Evolutionary conservation across 371 early-diverging fungal genomes (phyloP).

Genomic region (Fennellomyces sp.): DNA sequence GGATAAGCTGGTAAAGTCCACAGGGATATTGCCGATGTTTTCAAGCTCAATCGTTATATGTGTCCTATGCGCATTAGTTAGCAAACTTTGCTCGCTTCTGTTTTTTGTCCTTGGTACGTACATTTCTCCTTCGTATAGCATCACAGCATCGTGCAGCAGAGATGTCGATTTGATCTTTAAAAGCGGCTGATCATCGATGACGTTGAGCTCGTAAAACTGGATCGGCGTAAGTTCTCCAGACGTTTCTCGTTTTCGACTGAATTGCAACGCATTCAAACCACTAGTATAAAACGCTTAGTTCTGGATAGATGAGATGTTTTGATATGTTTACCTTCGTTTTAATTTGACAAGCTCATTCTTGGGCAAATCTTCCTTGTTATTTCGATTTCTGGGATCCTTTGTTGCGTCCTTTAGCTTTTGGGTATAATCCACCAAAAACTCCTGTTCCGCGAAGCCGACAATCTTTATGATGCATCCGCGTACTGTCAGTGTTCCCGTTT

Average conservation of each 20-base stretch:
- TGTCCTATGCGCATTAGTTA: conserved; percentile 31
- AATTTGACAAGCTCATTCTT: conserved; percentile 41
- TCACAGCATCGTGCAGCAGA: conserved; percentile 67
- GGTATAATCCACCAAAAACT: conserved; percentile 58
- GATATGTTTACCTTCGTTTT: conserved; percentile 40
- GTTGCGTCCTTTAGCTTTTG: conserved; percentile 29
- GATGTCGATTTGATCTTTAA: conserved; percentile 64
- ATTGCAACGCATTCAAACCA: conserved; percentile 32
- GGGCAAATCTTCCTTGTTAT: conserved; percentile 47
- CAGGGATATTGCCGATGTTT: conserved; percentile 72
- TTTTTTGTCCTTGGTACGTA: conserved; percentile 27
- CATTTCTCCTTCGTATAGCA: conserved; percentile 85
- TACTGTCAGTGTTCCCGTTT: conserved; percentile 62
- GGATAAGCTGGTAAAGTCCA: conserved; percentile 71
- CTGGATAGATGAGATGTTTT: no score
- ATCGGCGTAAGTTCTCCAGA: conserved; percentile 18
- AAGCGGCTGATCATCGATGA: conserved; percentile 72
- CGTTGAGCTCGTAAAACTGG: conserved; percentile 57
- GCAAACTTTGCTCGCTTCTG: neutral
- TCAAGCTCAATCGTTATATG: conserved; percentile 67
- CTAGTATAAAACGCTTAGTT: no score
- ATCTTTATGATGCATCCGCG: conserved; percentile 73
- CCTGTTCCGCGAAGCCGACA: conserved; percentile 74
- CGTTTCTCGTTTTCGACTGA: conserved; percentile 25
- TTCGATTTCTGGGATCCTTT: conserved; percentile 31